A percentile compares a stretch with the other conserved stretches of the same genome.
Conservation (phyloP, 768 basidiomycete species). For the Suillus sp. region DNA sequence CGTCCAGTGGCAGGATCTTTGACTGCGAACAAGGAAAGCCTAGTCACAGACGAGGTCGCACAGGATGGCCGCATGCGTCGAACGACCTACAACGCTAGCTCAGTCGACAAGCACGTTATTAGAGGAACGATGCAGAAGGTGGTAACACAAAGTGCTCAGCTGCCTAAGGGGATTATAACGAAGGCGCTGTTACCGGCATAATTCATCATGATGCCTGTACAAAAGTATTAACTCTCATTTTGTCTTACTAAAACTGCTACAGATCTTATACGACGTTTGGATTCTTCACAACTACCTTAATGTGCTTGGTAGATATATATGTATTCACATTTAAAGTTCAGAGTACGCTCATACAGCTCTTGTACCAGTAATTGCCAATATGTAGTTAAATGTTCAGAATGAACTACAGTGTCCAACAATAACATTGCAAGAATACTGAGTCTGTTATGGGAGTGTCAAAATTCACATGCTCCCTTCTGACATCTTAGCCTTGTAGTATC, state of each 20-base stretch:
- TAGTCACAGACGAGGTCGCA: conserved; percentile 37
- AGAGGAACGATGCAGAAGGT: conserved; percentile 60
- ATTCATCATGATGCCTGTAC: conserved; percentile 3
- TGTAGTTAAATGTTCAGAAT: conserved; percentile 6
- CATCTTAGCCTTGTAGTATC: conserved; percentile 91
- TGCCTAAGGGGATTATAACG: conserved; percentile 18
- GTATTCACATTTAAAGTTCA: conserved; percentile 14
- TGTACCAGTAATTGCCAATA: conserved; percentile 16
- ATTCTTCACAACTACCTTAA: neutral
- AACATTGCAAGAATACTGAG: neutral
- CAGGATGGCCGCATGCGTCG: conserved; percentile 45
- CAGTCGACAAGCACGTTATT: conserved; percentile 51
- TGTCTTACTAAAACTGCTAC: conserved; percentile 5
- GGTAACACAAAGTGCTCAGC: conserved; percentile 32
- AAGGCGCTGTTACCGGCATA: conserved; percentile 16
- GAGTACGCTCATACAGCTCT: conserved; percentile 20
- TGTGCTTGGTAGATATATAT: conserved; percentile 14
- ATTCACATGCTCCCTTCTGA: conserved; percentile 73
- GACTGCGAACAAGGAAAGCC: conserved; percentile 41
- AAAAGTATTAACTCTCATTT: conserved; percentile 21
- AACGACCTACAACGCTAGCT: conserved; percentile 37
- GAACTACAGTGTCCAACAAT: neutral
- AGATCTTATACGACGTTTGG: conserved; percentile 3
- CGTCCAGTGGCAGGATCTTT: conserved; percentile 27
- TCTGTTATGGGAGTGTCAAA: too few species aligned